Evolutionary conservation across 345 rosid species (phyloP).

Genomic region (Syzygium oleosum): DNA sequence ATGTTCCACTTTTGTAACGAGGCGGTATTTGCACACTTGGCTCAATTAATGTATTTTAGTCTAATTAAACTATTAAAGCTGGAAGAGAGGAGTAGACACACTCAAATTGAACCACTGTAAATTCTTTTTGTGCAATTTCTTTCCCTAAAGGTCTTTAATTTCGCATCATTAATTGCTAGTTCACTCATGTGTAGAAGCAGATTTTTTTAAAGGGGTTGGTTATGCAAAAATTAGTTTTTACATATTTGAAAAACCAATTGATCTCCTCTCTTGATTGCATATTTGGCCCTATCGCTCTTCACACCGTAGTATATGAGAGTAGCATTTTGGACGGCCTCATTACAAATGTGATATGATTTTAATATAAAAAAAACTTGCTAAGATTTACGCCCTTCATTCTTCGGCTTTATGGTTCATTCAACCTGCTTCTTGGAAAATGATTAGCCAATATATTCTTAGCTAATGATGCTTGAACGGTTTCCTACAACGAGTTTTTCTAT

Average conservation of each 20-base stretch:
- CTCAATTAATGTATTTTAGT: neutral
- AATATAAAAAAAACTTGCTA: neutral
- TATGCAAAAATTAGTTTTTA: neutral
- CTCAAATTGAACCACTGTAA: neutral
- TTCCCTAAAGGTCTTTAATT: neutral
- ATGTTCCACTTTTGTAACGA: rapidly evolving
- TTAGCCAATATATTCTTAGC: neutral
- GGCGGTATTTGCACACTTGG: rapidly evolving
- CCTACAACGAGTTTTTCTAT: neutral
- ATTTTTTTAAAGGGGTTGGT: neutral
- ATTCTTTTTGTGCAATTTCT: neutral
- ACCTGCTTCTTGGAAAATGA: neutral
- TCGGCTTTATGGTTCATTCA: neutral
- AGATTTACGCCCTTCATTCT: neutral
- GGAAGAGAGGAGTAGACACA: neutral
- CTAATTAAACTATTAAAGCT: neutral
- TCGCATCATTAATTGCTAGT: neutral
- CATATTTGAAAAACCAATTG: neutral
- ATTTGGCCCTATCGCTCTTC: neutral
- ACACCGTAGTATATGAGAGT: neutral
- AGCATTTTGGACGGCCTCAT: neutral
- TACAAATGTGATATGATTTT: neutral
- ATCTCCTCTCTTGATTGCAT: neutral
- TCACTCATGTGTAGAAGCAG: neutral
- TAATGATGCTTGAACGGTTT: neutral